These are phyloP conservation scores for Dioscorea dumetorum DNA, from an alignment of 106 monocot genomes.

Conservation along the genomic window DNA sequence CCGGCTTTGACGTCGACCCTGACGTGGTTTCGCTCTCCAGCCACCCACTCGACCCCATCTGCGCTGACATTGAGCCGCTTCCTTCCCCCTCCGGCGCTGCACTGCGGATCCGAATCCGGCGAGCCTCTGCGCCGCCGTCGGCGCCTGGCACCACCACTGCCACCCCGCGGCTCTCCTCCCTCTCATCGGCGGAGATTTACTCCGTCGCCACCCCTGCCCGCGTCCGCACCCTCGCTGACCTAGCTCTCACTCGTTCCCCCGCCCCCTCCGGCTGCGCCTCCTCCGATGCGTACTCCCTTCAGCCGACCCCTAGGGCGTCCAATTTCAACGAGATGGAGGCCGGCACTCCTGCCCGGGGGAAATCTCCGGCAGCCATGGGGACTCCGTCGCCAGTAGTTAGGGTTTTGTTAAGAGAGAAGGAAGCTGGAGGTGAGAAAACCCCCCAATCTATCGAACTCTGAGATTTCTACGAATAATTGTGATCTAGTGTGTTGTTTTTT, in stretches of 20 bases:
- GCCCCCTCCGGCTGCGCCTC: constrained; percentile 21
- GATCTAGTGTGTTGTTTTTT: neutral
- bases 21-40: constrained; percentile 51
- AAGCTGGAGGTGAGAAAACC: constrained; percentile 33
- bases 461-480: neutral
- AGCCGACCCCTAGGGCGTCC: constrained; percentile 43
- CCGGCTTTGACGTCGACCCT: constrained; percentile 35
- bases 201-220: constrained; percentile 31
- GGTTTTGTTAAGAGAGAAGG: constrained; percentile 20
- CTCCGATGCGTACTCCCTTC: constrained; percentile 47
- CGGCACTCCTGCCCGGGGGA: constrained; percentile 30
- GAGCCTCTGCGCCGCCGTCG: constrained; percentile 11
- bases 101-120: constrained; percentile 35
- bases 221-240: constrained; percentile 1
- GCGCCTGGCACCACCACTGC: constrained; percentile 15
- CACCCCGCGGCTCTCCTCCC: constrained; percentile 38
- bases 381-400: constrained; percentile 9
- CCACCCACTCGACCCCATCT: neutral
- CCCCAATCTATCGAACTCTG: neutral
- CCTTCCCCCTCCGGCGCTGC: too few species aligned
- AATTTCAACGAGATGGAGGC: constrained; percentile 35
- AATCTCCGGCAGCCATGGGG: constrained; percentile 15
- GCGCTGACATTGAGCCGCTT: too few species aligned
- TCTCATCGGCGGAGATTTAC: constrained; percentile 66
- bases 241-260: neutral